A percentile compares a stretch with the other conserved stretches of the same genome.
These are phyloP conservation scores for Ceratobasidium sp. DNA, from an alignment of 1,284 basidiomycete genomes.

Conservation along the genomic window DNA sequence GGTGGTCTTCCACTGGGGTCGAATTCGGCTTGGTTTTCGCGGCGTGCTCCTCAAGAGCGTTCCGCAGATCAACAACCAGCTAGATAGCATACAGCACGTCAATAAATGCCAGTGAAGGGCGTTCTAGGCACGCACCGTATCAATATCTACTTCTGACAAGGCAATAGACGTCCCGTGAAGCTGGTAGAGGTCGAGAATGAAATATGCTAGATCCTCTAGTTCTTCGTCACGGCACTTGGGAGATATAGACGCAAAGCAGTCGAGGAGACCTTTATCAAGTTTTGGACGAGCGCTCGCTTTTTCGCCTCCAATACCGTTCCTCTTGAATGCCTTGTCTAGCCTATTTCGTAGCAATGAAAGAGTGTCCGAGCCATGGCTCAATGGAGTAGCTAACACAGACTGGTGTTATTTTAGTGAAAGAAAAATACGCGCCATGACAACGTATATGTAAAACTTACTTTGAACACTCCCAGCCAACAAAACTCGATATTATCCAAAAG, in stretches of 20 bases:
- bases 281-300: conserved; percentile 62
- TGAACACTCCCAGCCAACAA: conserved; percentile 97
- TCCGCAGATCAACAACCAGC: conserved; percentile 73
- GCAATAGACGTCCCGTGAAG: conserved; percentile 91
- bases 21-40: conserved; percentile 54
- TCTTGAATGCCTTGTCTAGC: conserved; percentile 79
- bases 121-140: conserved; percentile 66
- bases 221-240: conserved; percentile 90
- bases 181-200: conserved; percentile 93
- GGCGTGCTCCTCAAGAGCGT: conserved; percentile 74
- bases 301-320: conserved; percentile 67
- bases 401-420: conserved; percentile 23
- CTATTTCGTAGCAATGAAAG: conserved; percentile 76
- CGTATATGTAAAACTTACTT: conserved; percentile 66
- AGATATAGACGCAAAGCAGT: conserved; percentile 85
- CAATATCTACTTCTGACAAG: conserved; percentile 91
- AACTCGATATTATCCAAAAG: conserved; percentile 90
- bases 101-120: background rate
- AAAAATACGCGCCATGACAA: background rate
- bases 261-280: conserved; percentile 74
- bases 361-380: conserved; percentile 58
- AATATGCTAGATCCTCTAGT: conserved; percentile 93
- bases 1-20: conserved; percentile 57
- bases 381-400: conserved; percentile 23
- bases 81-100: conserved; percentile 36